Evolutionary conservation across 176 grass and related monocot genomes (phyloP).

Genomic region (Secale cereale): DNA sequence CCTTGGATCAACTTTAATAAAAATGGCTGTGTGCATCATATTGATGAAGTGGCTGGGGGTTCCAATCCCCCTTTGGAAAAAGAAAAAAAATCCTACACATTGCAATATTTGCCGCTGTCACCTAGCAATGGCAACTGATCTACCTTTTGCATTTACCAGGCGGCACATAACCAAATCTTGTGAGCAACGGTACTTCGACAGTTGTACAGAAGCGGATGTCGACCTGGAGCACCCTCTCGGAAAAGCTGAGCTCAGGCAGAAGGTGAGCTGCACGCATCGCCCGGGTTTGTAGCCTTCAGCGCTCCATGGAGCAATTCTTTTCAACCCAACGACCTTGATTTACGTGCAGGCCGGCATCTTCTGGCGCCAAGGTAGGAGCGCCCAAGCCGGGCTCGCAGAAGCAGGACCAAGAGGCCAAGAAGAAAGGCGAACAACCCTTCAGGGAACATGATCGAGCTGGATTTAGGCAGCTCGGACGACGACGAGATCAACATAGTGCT

Average conservation of each 20-base stretch:
- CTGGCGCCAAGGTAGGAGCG: conserved; percentile 12
- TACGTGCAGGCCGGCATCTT: conserved; percentile 29
- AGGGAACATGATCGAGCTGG: conserved; percentile 64
- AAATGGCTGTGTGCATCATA: too few species aligned
- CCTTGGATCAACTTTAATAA: too few species aligned
- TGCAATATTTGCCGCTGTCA: neutral
- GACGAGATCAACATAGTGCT: conserved; percentile 58
- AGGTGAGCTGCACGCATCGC: conserved; percentile 22
- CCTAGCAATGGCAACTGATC: neutral
- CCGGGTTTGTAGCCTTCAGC: neutral
- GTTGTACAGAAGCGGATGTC: conserved; percentile 1
- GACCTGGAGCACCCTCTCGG: neutral
- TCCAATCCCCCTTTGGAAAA: too few species aligned
- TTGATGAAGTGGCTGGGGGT: too few species aligned
- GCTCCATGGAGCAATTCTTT: too few species aligned
- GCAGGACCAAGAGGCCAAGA: conserved; percentile 49
- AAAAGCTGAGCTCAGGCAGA: conserved; percentile 39
- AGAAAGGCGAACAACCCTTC: conserved; percentile 43
- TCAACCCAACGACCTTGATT: neutral
- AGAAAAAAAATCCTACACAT: neutral
- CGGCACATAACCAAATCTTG: conserved; percentile 23
- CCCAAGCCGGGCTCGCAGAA: conserved; percentile 24
- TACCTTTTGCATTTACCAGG: conserved; percentile 23
- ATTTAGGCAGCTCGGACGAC: conserved; percentile 78
- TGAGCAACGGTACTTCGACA: conserved; percentile 13